Base-by-base conservation (phyloP, 2,329 filamentous ascomycete genomes). In the Amylocarpus encephaloides region DNA sequence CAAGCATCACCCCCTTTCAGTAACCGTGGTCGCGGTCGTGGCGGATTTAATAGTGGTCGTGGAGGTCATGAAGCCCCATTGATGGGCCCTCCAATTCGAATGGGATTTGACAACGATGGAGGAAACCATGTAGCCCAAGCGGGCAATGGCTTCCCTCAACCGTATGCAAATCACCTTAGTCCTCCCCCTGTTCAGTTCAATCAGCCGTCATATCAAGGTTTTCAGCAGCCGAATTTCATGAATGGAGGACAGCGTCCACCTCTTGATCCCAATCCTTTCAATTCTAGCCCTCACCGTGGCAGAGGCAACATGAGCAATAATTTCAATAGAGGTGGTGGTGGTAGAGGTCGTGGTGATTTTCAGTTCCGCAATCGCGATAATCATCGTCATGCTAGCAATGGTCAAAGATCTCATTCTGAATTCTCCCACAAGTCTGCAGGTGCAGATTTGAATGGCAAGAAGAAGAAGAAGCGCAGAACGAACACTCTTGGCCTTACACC, bases 401-500 rank as follows among this genome's bases (percentile, higher is more conserved):
- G 56, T 42, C 56, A 60, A 34, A 56, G 60, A 57, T 43, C 56
- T 51, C 34, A 57, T 60, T 61, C 61, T 50, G 59, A 67, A 50
- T 59, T 58, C 56, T 61, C 51, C 48, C 73, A 77, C 68, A 77
- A 76, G 70, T 70, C 73, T 76, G 73, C 76, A 70, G 68, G 70
- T 61, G 65, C 70, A 60, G 60, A 61, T 54, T 49, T 57, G 39
- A 61, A 59, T 61, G 60, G 59, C 50, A 66, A 65, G 51, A 84
- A 83, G 66, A 84, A 83, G 66, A 87, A 86, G 73, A 85, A 85
- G 72, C 78, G 82, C 50, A 85, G 82, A 70, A 80, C 80, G 35
- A 86, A 86, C 58, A 83, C 82, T 1, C 74, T 90, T 19, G 86
- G 86, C 32, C 72, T 91, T 43, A 86, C 83, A 7, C 83, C 85